Base-by-base conservation (phyloP, 768 basidiomycete species). In the Calocera cornea region DNA sequence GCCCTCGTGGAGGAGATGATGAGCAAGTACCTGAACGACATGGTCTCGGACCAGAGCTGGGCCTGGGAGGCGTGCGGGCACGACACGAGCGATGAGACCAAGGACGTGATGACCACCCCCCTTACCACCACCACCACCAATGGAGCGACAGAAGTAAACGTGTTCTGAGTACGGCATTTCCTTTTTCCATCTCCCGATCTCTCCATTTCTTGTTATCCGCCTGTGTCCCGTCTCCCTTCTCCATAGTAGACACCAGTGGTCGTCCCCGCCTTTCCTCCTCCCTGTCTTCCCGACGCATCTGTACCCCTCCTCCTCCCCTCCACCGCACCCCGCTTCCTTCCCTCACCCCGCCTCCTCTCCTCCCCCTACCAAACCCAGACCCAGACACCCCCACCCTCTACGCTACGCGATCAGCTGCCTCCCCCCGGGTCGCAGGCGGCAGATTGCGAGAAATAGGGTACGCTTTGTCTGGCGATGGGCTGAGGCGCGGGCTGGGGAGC, bases 31-130 rank as follows among this genome's bases (percentile, higher is more conserved):
- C 54, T 60, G 14, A 60, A 60, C 31, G 54, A 60, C 54, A 60
- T 60, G 54, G 54, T 60, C 54, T 60, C 54, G 54, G 54, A 60
- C 54, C 54, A 60, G 54, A 60, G 54, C 54, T 60, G 54, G 54
- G 54, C 54, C 31, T 60, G 54, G 54, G 54, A 60, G 54, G 54
- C 54, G 54, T 33, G 54, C 54, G 54, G 54, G 54, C 54, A 60
- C 54, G 54, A 60, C 54, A 27, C 44, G 19, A 47, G 14, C 54
- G 54, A 60, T 22, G 54, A 60, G 31, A 60, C 54, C 27, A 60
- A 60, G 31, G 54, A 60, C 54, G 54, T 60, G 31, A 60, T 60
- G 54, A 60, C 24, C 2, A 8, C n/a, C n/a, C n/a, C n/a, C n/a
- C n/a, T n/a, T n/a, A n/a, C 54, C 31, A 60, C 31, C 54, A 60